phyloP scores from a whole-genome alignment of 2,329 filamentous ascomycete species.

The Beauveria caledonica region DNA sequence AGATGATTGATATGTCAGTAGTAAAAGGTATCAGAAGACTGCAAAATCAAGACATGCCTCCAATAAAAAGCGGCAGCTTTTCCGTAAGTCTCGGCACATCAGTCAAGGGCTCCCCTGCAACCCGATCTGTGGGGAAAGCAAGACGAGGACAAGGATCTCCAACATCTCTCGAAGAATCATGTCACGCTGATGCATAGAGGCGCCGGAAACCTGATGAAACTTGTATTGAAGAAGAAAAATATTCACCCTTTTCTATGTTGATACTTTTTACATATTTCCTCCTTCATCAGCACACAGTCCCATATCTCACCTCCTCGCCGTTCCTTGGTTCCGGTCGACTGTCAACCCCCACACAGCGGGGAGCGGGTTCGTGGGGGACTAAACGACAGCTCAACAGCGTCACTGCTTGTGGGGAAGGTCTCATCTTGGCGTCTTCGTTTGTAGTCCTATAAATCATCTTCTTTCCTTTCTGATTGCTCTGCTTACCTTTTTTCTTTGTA shows the following conservation, averaged over 20 bases:
- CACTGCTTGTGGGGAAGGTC: not conserved
- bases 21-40: not conserved
- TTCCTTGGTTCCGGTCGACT: not conserved
- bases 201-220: accelerated
- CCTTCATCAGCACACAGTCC: not conserved
- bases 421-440: not conserved
- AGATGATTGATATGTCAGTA: too few species aligned
- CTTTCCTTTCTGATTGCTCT: not conserved
- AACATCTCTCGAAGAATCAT: not conserved
- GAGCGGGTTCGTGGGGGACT: not conserved
- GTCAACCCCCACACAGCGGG: slow-evolving; percentile 7
- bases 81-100: too few species aligned
- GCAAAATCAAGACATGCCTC: not conserved
- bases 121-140: not conserved
- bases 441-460: not conserved
- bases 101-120: not conserved
- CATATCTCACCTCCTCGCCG: not conserved
- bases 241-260: too few species aligned
- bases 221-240: not conserved
- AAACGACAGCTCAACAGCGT: not conserved
- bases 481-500: not conserved
- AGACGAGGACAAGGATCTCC: not conserved
- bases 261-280: not conserved
- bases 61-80: too few species aligned
- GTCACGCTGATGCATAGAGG: not conserved